These are phyloP conservation scores for Alternaria brassicicola DNA, from an alignment of 2,329 filamentous ascomycete species.

Conservation along the genomic window DNA sequence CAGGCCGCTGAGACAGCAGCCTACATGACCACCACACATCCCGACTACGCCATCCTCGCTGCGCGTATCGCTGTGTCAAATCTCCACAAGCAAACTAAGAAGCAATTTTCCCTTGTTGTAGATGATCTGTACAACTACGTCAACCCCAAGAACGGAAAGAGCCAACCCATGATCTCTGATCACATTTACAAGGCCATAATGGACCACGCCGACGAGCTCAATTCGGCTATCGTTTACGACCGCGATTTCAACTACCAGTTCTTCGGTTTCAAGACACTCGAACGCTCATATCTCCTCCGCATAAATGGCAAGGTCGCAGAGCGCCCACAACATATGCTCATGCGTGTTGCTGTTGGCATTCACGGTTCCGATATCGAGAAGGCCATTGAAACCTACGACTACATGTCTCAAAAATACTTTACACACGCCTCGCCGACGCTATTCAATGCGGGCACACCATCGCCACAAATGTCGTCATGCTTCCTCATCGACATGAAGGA, in stretches of 20 bases:
- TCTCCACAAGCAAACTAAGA: conserved; percentile 99
- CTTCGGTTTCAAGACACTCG: conserved; percentile 99
- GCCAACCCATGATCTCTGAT: conserved; percentile 93
- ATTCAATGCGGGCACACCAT: conserved; percentile 96
- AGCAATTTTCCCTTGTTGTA: conserved; percentile 97
- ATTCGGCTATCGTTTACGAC: conserved; percentile 99
- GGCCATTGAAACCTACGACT: conserved; percentile 96
- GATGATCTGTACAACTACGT: conserved; percentile 93
- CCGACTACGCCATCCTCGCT: conserved; percentile 97
- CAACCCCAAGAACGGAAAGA: conserved; percentile 86
- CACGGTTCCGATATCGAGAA: conserved; percentile 94
- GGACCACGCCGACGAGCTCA: conserved; percentile 94
- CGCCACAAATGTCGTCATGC: conserved; percentile 94
- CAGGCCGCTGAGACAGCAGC: conserved; percentile 98
- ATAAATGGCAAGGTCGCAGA: conserved; percentile 96
- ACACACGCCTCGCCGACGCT: conserved; percentile 97
- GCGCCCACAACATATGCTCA: conserved; percentile 98
- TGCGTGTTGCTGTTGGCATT: conserved; percentile 97
- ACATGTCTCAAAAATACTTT: conserved; percentile 99
- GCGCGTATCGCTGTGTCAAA: conserved; percentile 99
- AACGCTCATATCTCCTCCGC: conserved; percentile 95
- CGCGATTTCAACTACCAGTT: conserved; percentile 99
- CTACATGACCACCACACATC: conserved; percentile 99
- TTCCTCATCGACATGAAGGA: conserved; percentile 99
- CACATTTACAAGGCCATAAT: conserved; percentile 91